Evolutionary conservation across 176 grass and related monocot genomes (phyloP).

Genomic region (Oryza meridionalis): DNA sequence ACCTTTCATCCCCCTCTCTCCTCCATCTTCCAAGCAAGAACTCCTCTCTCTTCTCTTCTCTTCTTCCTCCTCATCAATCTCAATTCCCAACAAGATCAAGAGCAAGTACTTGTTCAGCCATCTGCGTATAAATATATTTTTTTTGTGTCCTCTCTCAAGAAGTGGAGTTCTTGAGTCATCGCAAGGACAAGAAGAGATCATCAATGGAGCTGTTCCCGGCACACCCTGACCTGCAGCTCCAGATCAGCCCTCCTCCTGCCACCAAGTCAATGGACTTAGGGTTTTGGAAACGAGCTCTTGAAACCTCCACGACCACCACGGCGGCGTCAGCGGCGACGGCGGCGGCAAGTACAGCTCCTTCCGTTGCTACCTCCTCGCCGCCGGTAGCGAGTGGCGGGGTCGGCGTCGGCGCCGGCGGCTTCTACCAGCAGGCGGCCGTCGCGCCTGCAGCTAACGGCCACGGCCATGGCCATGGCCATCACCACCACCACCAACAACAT

Average conservation of each 20-base stretch:
- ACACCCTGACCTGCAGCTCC: slow-evolving; percentile 88
- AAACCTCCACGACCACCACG: slow-evolving; percentile 22
- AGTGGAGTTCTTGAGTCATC: not conserved
- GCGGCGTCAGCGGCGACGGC: not conserved
- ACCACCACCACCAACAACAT: not conserved
- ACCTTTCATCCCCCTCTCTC: not conserved
- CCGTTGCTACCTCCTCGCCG: slow-evolving; percentile 18
- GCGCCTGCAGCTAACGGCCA: not conserved
- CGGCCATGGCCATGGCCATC: not conserved
- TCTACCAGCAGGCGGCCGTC: slow-evolving; percentile 19
- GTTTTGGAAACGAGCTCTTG: slow-evolving; percentile 82
- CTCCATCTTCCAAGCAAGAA: slow-evolving; percentile 35
- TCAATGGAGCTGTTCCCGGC: slow-evolving; percentile 87
- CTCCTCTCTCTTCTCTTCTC: slow-evolving; percentile 7
- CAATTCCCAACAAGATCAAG: slow-evolving; percentile 42
- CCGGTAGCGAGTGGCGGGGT: slow-evolving; percentile 6
- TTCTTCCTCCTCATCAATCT: not conserved
- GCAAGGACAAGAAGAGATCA: not conserved
- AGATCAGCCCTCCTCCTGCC: slow-evolving; percentile 69
- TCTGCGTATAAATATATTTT: not conserved
- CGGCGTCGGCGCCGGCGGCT: not conserved
- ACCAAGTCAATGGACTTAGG: slow-evolving; percentile 74
- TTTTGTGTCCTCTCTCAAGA: not conserved
- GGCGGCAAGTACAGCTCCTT: slow-evolving; percentile 4
- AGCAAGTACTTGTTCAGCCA: not conserved